These are phyloP conservation scores for Phoma sp. DNA, from an alignment of 2,329 filamentous ascomycete genomes.

Conservation along the genomic window DNA sequence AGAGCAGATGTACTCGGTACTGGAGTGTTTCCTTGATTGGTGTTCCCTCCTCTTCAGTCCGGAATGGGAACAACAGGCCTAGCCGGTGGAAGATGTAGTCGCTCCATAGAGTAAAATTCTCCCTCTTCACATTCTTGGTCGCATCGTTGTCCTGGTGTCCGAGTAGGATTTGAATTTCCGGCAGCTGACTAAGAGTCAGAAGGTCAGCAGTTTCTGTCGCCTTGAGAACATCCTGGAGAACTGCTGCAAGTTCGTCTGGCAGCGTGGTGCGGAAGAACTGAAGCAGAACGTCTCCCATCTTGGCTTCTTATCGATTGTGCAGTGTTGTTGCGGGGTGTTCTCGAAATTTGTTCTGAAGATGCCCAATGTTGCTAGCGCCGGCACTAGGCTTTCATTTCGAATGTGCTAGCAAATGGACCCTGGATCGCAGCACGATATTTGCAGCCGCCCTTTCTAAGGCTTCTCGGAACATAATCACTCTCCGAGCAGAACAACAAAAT, in stretches of 20 bases:
- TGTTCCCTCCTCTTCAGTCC: slow-evolving; percentile 33
- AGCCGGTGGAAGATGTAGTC: slow-evolving; percentile 56
- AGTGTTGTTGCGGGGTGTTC: slow-evolving; percentile 27
- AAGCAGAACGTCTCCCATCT: slow-evolving; percentile 54
- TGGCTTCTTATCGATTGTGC: slow-evolving; percentile 22
- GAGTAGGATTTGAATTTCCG: slow-evolving; percentile 52
- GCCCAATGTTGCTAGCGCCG: slow-evolving; percentile 35
- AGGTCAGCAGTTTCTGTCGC: slow-evolving; percentile 54
- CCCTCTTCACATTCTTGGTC: slow-evolving; percentile 37
- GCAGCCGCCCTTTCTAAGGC: slow-evolving; percentile 8
- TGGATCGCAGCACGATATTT: neutral
- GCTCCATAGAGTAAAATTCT: slow-evolving; percentile 52
- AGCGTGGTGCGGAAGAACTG: slow-evolving; percentile 51
- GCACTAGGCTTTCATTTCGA: slow-evolving; percentile 31
- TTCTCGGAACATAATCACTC: neutral
- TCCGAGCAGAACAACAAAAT: neutral
- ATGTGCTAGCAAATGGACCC: slow-evolving; percentile 12
- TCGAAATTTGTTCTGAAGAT: slow-evolving; percentile 29
- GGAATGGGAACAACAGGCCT: slow-evolving; percentile 45
- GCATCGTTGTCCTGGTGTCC: slow-evolving; percentile 48
- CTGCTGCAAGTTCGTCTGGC: slow-evolving; percentile 51
- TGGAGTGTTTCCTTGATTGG: slow-evolving; percentile 40
- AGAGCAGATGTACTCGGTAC: slow-evolving; percentile 53
- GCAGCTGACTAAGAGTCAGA: slow-evolving; percentile 47
- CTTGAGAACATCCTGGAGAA: slow-evolving; percentile 48